Evolutionary conservation across 257 asterid species (phyloP).

Genomic region (Phtheirospermum japonicum): DNA sequence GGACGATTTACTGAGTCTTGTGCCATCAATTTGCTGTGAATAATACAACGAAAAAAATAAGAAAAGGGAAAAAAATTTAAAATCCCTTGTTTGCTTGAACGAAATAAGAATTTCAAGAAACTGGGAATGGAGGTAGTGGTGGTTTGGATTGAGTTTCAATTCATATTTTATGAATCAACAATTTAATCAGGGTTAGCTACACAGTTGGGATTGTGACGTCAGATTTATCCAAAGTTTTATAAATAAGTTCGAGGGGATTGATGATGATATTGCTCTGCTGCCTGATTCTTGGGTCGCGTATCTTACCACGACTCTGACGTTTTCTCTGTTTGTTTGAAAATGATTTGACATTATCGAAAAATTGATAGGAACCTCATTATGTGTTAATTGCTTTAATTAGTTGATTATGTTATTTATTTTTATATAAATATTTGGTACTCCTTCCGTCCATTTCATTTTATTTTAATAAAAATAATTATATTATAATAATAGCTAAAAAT

Average conservation of each 20-base stretch:
- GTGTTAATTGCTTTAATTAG: too few relatives aligned
- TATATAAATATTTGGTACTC: too few relatives aligned
- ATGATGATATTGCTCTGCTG: neutral
- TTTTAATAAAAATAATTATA: too few relatives aligned
- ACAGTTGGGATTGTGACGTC: conserved; percentile 10
- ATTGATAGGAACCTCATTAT: too few relatives aligned
- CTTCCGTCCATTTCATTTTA: too few relatives aligned
- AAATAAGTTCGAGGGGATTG: neutral
- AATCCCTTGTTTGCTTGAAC: neutral
- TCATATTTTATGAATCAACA: neutral
- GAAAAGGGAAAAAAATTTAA: too few relatives aligned
- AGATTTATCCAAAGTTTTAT: neutral
- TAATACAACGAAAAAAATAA: too few relatives aligned
- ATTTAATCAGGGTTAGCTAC: neutral
- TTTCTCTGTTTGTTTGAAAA: neutral
- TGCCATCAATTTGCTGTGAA: conserved; percentile 36
- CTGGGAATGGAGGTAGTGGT: conserved; percentile 13
- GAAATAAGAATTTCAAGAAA: conserved; percentile 15
- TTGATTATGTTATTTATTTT: too few relatives aligned
- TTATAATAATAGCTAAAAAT: too few relatives aligned
- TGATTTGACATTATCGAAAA: too few relatives aligned
- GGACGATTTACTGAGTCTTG: conserved; percentile 39
- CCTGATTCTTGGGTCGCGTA: neutral
- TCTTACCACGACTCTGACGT: neutral
- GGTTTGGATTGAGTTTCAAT: neutral